Percentiles rank a stretch among this genome's conserved stretches.
Conservation (phyloP, 208 protist species). For the Vickermania ingenoplastis region DNA sequence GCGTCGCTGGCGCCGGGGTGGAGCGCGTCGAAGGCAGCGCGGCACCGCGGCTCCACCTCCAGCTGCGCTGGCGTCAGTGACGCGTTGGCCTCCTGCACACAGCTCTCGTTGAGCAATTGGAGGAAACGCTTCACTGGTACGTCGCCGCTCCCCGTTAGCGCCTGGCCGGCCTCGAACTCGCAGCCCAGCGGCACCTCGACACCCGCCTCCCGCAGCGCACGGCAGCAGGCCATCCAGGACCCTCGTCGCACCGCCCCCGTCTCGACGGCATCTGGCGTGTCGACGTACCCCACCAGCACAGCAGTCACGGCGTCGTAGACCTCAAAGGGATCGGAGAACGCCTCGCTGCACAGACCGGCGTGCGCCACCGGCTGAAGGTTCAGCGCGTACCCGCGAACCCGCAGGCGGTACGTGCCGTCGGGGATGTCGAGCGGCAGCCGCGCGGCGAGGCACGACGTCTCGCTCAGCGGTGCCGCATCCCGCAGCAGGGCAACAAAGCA, state of each 20-base stretch:
- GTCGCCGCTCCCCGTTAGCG: constrained; percentile 38
- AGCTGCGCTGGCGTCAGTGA: constrained; percentile 53
- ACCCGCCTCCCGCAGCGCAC: constrained; percentile 56
- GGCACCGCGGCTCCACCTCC: constrained; percentile 28
- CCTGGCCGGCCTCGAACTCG: constrained; percentile 74
- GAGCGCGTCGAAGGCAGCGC: constrained; percentile 65
- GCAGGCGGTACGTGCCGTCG: constrained; percentile 48
- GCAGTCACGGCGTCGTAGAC: constrained; percentile 67
- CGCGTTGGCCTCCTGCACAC: constrained; percentile 29
- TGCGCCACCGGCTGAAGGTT: constrained; percentile 12
- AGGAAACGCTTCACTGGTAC: constrained; percentile 37
- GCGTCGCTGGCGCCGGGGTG: constrained; percentile 59
- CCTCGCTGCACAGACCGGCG: constrained; percentile 34
- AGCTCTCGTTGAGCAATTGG: constrained; percentile 29
- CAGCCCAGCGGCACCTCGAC: constrained; percentile 61
- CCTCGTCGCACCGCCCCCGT: constrained; percentile 13
- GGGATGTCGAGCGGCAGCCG: constrained; percentile 58
- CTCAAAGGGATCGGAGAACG: constrained; percentile 39
- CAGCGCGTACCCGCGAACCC: constrained; percentile 57
- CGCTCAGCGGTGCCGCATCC: constrained; percentile 48
- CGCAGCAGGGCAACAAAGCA: constrained; percentile 78
- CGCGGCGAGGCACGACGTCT: constrained; percentile 32
- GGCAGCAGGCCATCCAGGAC: constrained; percentile 52
- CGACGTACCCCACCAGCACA: constrained; percentile 51
- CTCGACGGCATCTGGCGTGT: constrained; percentile 7